A percentile compares a stretch with the other conserved stretches of the same genome.
Evolutionary conservation across 2,329 filamentous ascomycete species (phyloP).

Genomic region (Aspergillus sp.): DNA sequence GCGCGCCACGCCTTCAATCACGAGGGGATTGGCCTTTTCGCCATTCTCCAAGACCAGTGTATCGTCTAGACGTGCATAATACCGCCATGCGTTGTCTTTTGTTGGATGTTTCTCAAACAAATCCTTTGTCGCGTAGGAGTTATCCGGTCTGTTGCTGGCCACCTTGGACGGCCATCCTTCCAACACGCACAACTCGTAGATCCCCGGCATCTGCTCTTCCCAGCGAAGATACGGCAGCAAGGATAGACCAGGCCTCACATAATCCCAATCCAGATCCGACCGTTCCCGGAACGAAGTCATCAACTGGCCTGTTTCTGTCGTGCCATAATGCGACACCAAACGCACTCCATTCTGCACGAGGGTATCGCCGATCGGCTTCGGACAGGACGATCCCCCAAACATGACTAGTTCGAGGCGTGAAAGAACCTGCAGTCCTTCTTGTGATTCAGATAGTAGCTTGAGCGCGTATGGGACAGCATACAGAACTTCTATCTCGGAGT

Average conservation of each 20-base stretch:
- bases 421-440: constrained; percentile 49
- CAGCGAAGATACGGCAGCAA: constrained; percentile 40
- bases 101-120: constrained; percentile 44
- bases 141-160: constrained; percentile 41
- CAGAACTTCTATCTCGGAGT: constrained; percentile 50
- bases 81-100: constrained; percentile 41
- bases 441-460: constrained; percentile 57
- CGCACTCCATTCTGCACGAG: constrained; percentile 52
- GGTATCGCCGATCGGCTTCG: constrained; percentile 54
- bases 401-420: constrained; percentile 48
- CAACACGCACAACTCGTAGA: constrained; percentile 32
- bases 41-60: constrained; percentile 45
- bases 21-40: constrained; percentile 46
- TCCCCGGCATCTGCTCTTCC: constrained; percentile 28
- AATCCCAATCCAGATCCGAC: constrained; percentile 58
- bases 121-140: constrained; percentile 47
- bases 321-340: constrained; percentile 54
- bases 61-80: constrained; percentile 44
- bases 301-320: constrained; percentile 58
- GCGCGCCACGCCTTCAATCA: constrained; percentile 51
- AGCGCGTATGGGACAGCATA: constrained; percentile 61
- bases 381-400: constrained; percentile 55
- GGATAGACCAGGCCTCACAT: constrained; percentile 42
- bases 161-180: constrained; percentile 36
- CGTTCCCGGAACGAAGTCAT: constrained; percentile 55